phyloP scores from a whole-genome alignment of 345 rosid genomes.

The Hypericum perforatum region DNA sequence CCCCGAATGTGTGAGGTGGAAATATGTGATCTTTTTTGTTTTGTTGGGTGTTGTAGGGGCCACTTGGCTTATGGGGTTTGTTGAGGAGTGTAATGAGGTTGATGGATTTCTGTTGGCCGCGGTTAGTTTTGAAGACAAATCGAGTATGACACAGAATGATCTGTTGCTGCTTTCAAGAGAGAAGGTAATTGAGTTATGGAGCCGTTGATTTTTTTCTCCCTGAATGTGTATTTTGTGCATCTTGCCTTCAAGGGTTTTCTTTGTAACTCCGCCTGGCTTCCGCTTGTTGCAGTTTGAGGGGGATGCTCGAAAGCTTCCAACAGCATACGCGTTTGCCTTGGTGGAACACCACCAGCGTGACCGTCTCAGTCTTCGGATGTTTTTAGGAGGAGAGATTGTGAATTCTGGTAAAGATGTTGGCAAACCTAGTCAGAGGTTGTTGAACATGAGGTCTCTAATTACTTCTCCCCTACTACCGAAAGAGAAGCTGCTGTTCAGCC shows the following conservation, averaged over 20 bases:
- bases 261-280: background rate
- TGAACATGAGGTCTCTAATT: slow-evolving; percentile 44
- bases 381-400: slow-evolving; percentile 56
- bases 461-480: slow-evolving; percentile 38
- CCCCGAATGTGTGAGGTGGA: background rate
- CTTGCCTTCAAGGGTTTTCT: background rate
- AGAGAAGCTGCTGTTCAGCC: slow-evolving; percentile 49
- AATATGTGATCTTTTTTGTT: background rate
- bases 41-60: slow-evolving; percentile 29
- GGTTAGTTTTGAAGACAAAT: slow-evolving; percentile 46
- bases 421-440: slow-evolving; percentile 38
- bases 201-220: background rate
- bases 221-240: background rate
- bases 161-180: slow-evolving; percentile 67
- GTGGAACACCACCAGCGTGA: slow-evolving; percentile 61
- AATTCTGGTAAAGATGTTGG: slow-evolving; percentile 32
- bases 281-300: slow-evolving; percentile 47
- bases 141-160: slow-evolving; percentile 61
- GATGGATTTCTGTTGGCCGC: slow-evolving; percentile 57
- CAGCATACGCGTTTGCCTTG: slow-evolving; percentile 72
- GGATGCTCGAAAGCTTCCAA: slow-evolving; percentile 36
- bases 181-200: slow-evolving; percentile 34
- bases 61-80: slow-evolving; percentile 54
- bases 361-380: slow-evolving; percentile 76
- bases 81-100: slow-evolving; percentile 60